A percentile compares a stretch with the other conserved stretches of the same genome.
These are phyloP conservation scores for Suillus subluteus DNA, from an alignment of 768 basidiomycete species.

Conservation along the genomic window DNA sequence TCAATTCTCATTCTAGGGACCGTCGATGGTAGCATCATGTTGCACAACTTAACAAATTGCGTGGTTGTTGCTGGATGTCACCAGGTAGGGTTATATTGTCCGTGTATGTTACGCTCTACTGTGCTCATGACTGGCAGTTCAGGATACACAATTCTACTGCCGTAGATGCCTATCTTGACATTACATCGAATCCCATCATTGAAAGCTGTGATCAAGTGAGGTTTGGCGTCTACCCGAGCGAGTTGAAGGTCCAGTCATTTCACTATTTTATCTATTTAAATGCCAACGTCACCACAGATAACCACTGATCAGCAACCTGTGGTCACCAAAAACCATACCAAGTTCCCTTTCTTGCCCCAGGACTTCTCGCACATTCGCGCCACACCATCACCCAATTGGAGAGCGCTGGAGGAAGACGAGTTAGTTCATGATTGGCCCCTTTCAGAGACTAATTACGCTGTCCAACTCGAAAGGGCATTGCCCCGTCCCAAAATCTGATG, in stretches of 20 bases:
- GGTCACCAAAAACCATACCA: not conserved
- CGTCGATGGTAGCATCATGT: constrained; percentile 71
- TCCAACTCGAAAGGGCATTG: not conserved
- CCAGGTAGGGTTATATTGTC: constrained; percentile 56
- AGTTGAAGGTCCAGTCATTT: not conserved
- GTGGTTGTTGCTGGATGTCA: constrained; percentile 76
- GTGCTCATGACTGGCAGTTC: constrained; percentile 53
- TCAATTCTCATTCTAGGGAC: constrained; percentile 68
- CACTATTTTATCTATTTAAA: not conserved
- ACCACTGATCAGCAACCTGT: not conserved
- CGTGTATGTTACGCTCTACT: not conserved
- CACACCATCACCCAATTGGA: constrained; percentile 82
- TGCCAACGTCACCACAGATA: not conserved
- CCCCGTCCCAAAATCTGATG: not conserved
- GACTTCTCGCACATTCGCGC: constrained; percentile 85
- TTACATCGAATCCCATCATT: constrained; percentile 76
- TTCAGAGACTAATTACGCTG: not conserved
- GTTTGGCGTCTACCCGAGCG: constrained; percentile 65
- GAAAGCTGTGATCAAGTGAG: constrained; percentile 68
- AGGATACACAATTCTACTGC: constrained; percentile 79
- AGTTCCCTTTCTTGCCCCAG: constrained; percentile 52
- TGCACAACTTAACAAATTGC: constrained; percentile 66
- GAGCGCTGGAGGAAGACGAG: constrained; percentile 18
- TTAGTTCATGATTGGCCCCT: constrained; percentile 28
- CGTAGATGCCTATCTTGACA: constrained; percentile 68